These are phyloP conservation scores for Eutrema salsugineum DNA, from an alignment of 441 rosid genomes.

Conservation along the genomic window DNA sequence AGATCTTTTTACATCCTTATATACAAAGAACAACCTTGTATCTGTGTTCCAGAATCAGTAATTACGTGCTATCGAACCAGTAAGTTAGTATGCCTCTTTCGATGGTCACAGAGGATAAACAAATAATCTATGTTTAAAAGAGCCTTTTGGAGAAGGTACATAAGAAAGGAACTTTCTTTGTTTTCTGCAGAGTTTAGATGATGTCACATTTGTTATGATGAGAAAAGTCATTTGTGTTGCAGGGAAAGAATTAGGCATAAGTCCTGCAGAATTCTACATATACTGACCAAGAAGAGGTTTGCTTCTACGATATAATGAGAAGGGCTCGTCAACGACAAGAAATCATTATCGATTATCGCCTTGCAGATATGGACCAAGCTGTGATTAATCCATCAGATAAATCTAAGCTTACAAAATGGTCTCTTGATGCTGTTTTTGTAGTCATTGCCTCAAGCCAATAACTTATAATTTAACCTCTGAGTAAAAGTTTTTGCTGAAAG, in stretches of 20 bases:
- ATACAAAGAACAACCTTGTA: conserved; percentile 89
- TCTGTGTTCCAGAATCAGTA: conserved; percentile 93
- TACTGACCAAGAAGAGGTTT: conserved; percentile 81
- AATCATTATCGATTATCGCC: conserved; percentile 78
- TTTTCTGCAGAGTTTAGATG: background rate
- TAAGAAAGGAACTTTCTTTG: background rate
- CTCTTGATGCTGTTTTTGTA: conserved; percentile 77
- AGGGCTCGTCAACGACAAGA: conserved; percentile 76
- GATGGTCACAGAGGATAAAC: conserved; percentile 93
- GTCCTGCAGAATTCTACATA: conserved; percentile 83
- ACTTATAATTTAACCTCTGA: conserved; percentile 4
- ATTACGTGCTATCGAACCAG: conserved; percentile 87
- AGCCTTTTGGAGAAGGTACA: conserved; percentile 76
- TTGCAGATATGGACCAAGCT: conserved; percentile 55
- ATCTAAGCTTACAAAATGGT: conserved; percentile 68
- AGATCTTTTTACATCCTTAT: too few species aligned
- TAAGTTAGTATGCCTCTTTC: conserved; percentile 94
- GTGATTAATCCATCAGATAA: conserved; percentile 68
- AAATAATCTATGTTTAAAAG: conserved; percentile 89
- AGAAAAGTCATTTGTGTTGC: conserved; percentile 17
- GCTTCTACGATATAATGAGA: conserved; percentile 65
- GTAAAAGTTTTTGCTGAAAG: background rate
- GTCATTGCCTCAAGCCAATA: conserved; percentile 62
- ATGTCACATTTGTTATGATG: background rate
- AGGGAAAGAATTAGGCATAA: conserved; percentile 90